Conservation (phyloP, 345 rosid species). For the Rhodamnia argentea region DNA sequence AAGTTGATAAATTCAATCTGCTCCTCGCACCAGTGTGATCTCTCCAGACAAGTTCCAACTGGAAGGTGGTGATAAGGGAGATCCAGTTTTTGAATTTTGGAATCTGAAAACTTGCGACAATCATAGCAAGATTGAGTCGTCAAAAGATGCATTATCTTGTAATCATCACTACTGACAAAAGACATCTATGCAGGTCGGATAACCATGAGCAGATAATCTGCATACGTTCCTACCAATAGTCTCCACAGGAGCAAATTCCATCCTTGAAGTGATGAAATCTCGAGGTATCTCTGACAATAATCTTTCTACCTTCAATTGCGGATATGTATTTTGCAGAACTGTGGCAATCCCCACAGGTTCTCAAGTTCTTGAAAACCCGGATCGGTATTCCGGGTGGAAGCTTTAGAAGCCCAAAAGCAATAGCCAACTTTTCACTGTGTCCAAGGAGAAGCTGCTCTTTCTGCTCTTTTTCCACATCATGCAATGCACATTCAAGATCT, state of each 20-base stretch:
- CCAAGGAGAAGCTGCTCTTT: conserved; percentile 55
- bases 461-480: conserved; percentile 55
- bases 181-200: neutral
- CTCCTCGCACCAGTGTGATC: neutral
- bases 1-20: neutral
- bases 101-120: neutral
- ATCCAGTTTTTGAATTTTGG: neutral
- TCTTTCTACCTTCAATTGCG: conserved; percentile 54
- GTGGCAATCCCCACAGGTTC: conserved; percentile 86
- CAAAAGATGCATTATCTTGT: neutral
- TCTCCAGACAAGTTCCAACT: neutral
- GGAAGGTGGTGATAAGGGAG: neutral
- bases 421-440: conserved; percentile 86
- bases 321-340: conserved; percentile 55
- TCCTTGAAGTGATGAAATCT: conserved; percentile 79
- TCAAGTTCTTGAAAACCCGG: conserved; percentile 77
- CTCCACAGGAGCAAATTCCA: conserved; percentile 81
- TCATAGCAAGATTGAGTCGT: neutral
- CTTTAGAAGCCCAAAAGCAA: conserved; percentile 64
- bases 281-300: conserved; percentile 61
- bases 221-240: conserved; percentile 40
- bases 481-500: conserved; percentile 68
- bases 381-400: conserved; percentile 31
- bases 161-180: neutral
- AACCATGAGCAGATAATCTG: neutral